Evolutionary conservation across 140 eudicot species (phyloP).

Genomic region (Cichorium intybus): DNA sequence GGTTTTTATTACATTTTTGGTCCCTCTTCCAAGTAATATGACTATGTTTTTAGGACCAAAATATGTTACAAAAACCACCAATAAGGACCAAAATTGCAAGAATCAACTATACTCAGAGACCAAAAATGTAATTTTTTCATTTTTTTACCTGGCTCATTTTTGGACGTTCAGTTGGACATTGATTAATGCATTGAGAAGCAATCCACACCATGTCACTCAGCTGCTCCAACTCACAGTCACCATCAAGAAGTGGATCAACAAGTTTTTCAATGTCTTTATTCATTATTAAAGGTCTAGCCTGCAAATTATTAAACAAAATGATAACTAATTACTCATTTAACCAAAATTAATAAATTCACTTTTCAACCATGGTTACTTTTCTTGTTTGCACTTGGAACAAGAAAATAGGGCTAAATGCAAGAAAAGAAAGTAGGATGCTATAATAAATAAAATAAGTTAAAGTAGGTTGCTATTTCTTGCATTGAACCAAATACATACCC

Average conservation of each 20-base stretch:
- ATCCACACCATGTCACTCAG: slow-evolving; percentile 46
- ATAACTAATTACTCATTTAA: background rate
- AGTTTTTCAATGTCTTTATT: slow-evolving; percentile 41
- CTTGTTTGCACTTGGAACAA: background rate
- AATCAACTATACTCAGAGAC: no score
- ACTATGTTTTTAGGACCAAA: no score
- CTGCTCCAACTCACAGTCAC: slow-evolving; percentile 58
- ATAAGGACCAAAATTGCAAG: no score
- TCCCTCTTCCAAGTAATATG: no score
- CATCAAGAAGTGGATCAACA: slow-evolving; percentile 62
- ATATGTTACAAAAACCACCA: no score
- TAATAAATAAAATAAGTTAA: no score
- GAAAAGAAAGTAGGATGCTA: no score
- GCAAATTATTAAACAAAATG: background rate
- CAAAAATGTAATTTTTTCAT: background rate
- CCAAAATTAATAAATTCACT: no score
- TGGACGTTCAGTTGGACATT: slow-evolving; percentile 60
- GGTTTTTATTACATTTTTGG: no score
- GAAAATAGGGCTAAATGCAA: no score
- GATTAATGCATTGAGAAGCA: slow-evolving; percentile 61
- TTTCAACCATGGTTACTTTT: background rate
- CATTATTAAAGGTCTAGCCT: slow-evolving; percentile 70
- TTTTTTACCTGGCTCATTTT: slow-evolving; percentile 63
- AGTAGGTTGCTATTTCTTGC: background rate
- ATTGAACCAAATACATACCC: slow-evolving; percentile 49